These are phyloP conservation scores for Linum trigynum DNA, from an alignment of 345 rosid species.

Conservation along the genomic window DNA sequence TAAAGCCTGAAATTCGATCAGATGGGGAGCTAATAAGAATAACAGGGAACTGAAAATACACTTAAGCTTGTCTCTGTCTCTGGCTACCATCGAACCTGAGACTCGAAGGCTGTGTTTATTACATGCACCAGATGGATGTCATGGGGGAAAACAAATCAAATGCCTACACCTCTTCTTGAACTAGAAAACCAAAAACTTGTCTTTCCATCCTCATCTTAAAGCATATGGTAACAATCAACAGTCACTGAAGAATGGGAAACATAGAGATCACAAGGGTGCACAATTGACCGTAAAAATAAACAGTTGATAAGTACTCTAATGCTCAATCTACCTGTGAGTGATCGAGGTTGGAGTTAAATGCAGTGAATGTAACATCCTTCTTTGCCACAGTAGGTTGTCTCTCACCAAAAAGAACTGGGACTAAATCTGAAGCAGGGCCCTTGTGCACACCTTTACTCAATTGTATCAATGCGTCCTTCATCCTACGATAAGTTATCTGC, in stretches of 20 bases:
- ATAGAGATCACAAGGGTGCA: neutral
- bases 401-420: constrained; percentile 89
- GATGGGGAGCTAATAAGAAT: neutral
- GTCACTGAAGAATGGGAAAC: neutral
- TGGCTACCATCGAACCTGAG: too few relatives aligned
- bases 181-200: neutral
- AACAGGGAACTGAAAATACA: too few relatives aligned
- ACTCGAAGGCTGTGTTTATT: too few relatives aligned
- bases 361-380: constrained; percentile 46
- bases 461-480: constrained; percentile 84
- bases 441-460: constrained; percentile 71
- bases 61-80: too few relatives aligned
- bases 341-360: constrained; percentile 68
- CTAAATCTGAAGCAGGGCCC: constrained; percentile 84
- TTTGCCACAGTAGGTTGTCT: constrained; percentile 41
- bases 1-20: neutral
- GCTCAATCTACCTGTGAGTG: constrained; percentile 58
- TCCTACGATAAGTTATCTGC: constrained; percentile 82
- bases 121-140: neutral
- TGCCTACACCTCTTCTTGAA: neutral
- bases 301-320: too few relatives aligned
- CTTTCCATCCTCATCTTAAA: neutral
- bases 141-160: neutral
- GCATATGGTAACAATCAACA: neutral
- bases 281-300: too few relatives aligned